Percentiles rank a stretch among this genome's conserved stretches.
These are phyloP conservation scores for Calonectria honghensis DNA, from an alignment of 2,329 filamentous ascomycete genomes.

Conservation along the genomic window DNA sequence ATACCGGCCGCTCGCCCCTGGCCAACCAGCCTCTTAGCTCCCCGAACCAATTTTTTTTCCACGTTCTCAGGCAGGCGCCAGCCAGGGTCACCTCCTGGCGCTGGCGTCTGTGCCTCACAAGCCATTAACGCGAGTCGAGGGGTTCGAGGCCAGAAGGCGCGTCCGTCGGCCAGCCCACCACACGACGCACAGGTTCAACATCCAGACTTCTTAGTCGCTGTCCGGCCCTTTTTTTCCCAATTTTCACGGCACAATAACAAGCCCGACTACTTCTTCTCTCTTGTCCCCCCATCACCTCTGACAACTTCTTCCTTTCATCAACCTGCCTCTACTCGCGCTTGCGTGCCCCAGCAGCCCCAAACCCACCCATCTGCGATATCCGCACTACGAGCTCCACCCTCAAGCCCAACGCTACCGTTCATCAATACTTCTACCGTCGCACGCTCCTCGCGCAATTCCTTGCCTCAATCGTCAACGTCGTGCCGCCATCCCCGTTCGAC, in stretches of 20 bases:
- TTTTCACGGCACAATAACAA: constrained; percentile 35
- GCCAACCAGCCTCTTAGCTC: neutral
- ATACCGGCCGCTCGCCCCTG: neutral
- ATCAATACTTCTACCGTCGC: constrained; percentile 28
- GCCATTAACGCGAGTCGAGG: constrained; percentile 36
- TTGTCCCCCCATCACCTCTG: neutral
- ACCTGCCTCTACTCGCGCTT: neutral
- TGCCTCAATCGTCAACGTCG: constrained; percentile 33
- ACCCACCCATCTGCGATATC: constrained; percentile 28
- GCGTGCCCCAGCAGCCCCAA: constrained; percentile 22
- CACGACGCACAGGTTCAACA: constrained; percentile 36
- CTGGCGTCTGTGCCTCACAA: constrained; percentile 34
- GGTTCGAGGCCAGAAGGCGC: constrained; percentile 40
- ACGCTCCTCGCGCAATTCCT: constrained; percentile 35
- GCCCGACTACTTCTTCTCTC: neutral
- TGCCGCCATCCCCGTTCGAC: constrained; percentile 19
- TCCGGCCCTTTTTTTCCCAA: constrained; percentile 28
- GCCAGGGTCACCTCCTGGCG: constrained; percentile 26
- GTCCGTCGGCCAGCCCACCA: constrained; percentile 41
- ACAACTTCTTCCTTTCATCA: constrained; percentile 19
- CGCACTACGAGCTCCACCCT: constrained; percentile 37
- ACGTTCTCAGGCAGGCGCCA: constrained; percentile 22
- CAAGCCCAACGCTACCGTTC: constrained; percentile 32
- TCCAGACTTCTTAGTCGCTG: constrained; percentile 37
- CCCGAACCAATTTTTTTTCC: constrained; percentile 20